Percentiles rank a stretch among this genome's conserved stretches.
Conservation (phyloP, 768 basidiomycete species). For the Hemileccinum impolitum region DNA sequence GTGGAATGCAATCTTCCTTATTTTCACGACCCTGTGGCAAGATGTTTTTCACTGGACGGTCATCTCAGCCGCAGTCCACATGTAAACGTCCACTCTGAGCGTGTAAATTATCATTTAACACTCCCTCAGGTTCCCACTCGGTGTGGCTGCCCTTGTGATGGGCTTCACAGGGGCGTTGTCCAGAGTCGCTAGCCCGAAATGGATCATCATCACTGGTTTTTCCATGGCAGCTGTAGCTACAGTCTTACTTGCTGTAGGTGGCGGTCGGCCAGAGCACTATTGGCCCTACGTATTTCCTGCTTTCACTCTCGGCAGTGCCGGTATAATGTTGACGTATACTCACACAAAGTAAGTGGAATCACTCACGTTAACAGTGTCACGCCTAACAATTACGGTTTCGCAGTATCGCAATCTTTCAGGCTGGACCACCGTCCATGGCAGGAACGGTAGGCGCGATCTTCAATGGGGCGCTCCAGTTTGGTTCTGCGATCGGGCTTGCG, state of each 20-base stretch:
- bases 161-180: slow-evolving; percentile 41
- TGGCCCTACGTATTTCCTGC: slow-evolving; percentile 50
- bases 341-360: slow-evolving; percentile 43
- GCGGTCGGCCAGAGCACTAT: slow-evolving; percentile 40
- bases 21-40: slow-evolving; percentile 41
- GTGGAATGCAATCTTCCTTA: slow-evolving; percentile 35
- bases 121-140: slow-evolving; percentile 38
- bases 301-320: slow-evolving; percentile 45
- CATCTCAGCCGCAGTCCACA: slow-evolving; percentile 38
- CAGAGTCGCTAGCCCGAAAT: slow-evolving; percentile 38
- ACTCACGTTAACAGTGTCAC: neutral
- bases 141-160: slow-evolving; percentile 35
- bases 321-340: slow-evolving; percentile 42
- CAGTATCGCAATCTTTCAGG: slow-evolving; percentile 51
- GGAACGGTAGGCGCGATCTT: slow-evolving; percentile 56
- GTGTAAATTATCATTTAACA: neutral
- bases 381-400: neutral
- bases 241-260: slow-evolving; percentile 40
- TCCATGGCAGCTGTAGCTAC: slow-evolving; percentile 37
- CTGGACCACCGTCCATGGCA: slow-evolving; percentile 43
- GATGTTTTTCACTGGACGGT: slow-evolving; percentile 39
- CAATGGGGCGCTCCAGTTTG: slow-evolving; percentile 51
- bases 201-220: slow-evolving; percentile 43
- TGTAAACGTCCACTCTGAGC: slow-evolving; percentile 26
- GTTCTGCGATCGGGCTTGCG: slow-evolving; percentile 50